A percentile compares a stretch with the other conserved stretches of the same genome.
Evolutionary conservation across 2,329 filamentous ascomycete genomes (phyloP).

Genomic region (Hypocrella siamensis): DNA sequence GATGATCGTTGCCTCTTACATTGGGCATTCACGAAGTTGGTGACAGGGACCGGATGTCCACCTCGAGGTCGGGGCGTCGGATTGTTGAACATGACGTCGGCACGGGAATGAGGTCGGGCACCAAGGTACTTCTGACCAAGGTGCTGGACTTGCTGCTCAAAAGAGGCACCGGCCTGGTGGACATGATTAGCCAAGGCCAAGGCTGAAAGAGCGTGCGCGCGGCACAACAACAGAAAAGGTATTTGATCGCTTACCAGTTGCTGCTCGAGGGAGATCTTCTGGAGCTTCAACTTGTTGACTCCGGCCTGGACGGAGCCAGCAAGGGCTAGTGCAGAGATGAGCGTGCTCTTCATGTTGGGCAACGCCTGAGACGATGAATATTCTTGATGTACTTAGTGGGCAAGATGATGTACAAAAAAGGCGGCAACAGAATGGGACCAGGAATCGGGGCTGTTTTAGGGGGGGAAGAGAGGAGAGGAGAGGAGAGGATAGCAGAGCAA

Average conservation of each 20-base stretch:
- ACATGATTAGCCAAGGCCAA: constrained; percentile 2
- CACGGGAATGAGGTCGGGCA: constrained; percentile 47
- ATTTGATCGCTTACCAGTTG: constrained; percentile 57
- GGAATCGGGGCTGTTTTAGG: too few relatives aligned
- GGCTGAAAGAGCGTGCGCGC: too few relatives aligned
- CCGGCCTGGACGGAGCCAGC: constrained; percentile 71
- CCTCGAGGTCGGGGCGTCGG: constrained; percentile 48
- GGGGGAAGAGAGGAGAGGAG: too few relatives aligned
- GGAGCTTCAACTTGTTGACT: constrained; percentile 91
- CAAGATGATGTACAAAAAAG: too few relatives aligned
- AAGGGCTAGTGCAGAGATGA: constrained; percentile 66
- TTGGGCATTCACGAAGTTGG: constrained; percentile 97
- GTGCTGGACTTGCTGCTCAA: constrained; percentile 66
- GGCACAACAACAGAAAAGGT: background rate
- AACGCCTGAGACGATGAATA: too few relatives aligned
- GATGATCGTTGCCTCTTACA: constrained; percentile 43
- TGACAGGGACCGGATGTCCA: constrained; percentile 72
- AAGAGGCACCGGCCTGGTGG: constrained; percentile 53
- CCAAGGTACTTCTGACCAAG: constrained; percentile 97
- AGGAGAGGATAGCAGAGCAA: too few relatives aligned
- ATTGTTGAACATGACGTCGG: constrained; percentile 67
- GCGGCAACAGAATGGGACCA: too few relatives aligned
- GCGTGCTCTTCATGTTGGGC: constrained; percentile 68
- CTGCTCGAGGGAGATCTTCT: constrained; percentile 86
- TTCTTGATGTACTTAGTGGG: too few relatives aligned